Base-by-base conservation (phyloP, 768 basidiomycete species). In the Leccinum truebloodii region DNA sequence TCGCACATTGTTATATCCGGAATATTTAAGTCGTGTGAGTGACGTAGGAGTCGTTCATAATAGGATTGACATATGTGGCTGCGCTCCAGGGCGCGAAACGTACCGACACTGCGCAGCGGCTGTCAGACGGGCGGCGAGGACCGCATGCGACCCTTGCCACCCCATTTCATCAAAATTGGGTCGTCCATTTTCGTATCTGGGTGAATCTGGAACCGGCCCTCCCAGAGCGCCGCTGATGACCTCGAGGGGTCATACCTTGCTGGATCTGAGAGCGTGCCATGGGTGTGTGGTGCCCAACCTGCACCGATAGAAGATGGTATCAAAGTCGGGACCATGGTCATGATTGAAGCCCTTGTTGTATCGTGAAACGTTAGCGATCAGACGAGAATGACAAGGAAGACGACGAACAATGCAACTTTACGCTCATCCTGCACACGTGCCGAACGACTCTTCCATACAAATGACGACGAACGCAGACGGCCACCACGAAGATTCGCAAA, bases 401-500 rank as follows among this genome's bases (percentile, higher is more conserved):
- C 75, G 72, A 86, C 83, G 69, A 70, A 81, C 77, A 87, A 67
- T 57, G 78, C 66, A 26, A 75, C 76, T 61, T 66, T 77, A 30
- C 79, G 75, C 53, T 81, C 79, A 22, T 81, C 78, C 28, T 84
- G 82, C 24, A 82, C 71, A 57, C 82, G 81, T n/a, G 83, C 82
- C 5, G 80, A 80, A 46, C 93, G 84, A 62, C 89, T 91, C 79
- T 90, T 92, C 69, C 85, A 79, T 44, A 95, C 92, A 67, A 95
- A 90, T 4, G 89, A 89, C 2, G 92, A 94, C 5, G 90, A 88
- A 37, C 92, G 86, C 53, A 94, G 75, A 59, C 95, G 88, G n/a
- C 87, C 95, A 37, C 96, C 95, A 56, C 95, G 90, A 52, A 96
- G 78, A 57, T 88, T 86, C 3, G 87, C 77, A 74, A 96, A 98